These are phyloP conservation scores for Phylloporus gajari DNA, from an alignment of 1,284 basidiomycete species.

Conservation along the genomic window DNA sequence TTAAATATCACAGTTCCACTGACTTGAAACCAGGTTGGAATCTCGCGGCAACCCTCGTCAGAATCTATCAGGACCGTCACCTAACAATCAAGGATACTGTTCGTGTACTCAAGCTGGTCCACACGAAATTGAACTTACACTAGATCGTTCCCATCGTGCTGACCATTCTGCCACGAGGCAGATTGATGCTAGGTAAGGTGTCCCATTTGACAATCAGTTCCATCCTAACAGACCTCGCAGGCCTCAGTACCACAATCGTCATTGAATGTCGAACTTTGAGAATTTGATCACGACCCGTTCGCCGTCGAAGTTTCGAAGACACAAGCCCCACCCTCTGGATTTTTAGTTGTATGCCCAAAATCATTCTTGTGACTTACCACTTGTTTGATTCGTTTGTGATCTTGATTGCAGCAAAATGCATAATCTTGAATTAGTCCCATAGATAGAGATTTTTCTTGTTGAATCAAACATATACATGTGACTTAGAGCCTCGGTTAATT, in stretches of 20 bases:
- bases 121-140: background rate
- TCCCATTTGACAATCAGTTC: background rate
- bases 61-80: no score
- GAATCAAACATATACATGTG: no score
- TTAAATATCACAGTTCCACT: background rate
- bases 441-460: no score
- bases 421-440: background rate
- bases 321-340: background rate
- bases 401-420: background rate
- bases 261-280: conserved; percentile 5
- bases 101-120: background rate
- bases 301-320: no score
- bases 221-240: background rate
- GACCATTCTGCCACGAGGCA: background rate
- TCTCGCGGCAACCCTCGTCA: background rate
- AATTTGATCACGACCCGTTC: background rate
- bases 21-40: background rate
- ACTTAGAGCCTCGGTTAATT: no score
- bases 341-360: background rate
- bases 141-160: background rate
- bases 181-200: conserved; percentile 1
- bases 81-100: background rate
- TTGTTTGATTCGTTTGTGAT: background rate
- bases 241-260: background rate
- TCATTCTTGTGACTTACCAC: background rate